A percentile compares a stretch with the other conserved stretches of the same genome.
These are phyloP conservation scores for Mycena sp. DNA, from an alignment of 1,284 basidiomycete species.

Conservation along the genomic window DNA sequence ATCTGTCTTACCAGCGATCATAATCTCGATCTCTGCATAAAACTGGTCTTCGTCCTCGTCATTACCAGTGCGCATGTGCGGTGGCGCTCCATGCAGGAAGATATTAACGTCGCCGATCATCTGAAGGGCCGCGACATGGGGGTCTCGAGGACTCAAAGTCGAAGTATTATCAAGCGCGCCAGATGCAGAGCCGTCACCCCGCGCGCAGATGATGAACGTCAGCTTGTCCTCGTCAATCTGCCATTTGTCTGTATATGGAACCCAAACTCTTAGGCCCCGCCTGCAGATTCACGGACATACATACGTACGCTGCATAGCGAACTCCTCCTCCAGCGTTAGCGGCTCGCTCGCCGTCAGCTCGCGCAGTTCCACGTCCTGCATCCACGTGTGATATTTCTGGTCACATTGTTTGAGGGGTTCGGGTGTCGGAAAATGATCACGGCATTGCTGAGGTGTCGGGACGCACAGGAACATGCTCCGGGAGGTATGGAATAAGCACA, in stretches of 20 bases:
- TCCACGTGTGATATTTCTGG: conserved; percentile 93
- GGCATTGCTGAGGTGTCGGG: not conserved
- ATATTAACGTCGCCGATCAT: conserved; percentile 97
- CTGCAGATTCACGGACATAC: too few relatives aligned
- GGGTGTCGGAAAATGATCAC: not conserved
- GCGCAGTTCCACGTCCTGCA: conserved; percentile 81
- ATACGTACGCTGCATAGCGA: conserved; percentile 88
- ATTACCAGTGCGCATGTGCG: not conserved
- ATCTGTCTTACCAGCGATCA: conserved; percentile 38
- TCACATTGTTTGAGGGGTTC: not conserved
- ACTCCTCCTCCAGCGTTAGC: conserved; percentile 85
- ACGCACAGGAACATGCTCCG: conserved; percentile 48
- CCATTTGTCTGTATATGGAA: conserved; percentile 75
- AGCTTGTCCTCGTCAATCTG: conserved; percentile 90
- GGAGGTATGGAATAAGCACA: conserved; percentile 47
- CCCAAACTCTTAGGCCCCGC: too few relatives aligned
- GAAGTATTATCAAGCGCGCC: conserved; percentile 33
- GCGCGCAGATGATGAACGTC: conserved; percentile 89
- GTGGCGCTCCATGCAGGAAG: conserved; percentile 71
- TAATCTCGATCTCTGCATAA: conserved; percentile 43
- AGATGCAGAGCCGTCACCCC: conserved; percentile 37
- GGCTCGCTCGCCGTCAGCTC: conserved; percentile 90
- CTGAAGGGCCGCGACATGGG: conserved; percentile 54
- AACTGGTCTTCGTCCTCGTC: conserved; percentile 38
- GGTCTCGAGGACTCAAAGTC: conserved; percentile 38